Base-by-base conservation (phyloP, 257 asterid species). In the Solanum stenotomum region DNA sequence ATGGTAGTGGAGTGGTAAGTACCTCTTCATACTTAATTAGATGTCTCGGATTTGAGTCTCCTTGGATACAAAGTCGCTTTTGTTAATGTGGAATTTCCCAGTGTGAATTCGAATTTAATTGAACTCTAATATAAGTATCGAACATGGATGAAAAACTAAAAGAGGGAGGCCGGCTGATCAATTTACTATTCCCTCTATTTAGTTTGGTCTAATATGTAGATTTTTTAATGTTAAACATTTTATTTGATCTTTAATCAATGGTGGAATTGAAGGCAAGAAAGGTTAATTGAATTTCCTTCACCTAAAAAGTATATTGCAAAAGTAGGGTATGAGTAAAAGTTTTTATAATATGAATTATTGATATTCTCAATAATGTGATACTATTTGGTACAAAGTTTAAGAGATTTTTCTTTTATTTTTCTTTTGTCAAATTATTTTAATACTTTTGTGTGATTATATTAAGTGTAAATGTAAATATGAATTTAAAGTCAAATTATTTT, bases 141-240 rank as follows among this genome's bases (percentile, higher is more conserved):
- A 1, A 52, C 4, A 5, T 2, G 0, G 4, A 49, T 49, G 20
- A 16, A 16, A 49, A 16, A 49, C 2, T 0, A 16, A 52, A 52
- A 5, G 1, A 52, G 9, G 23, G 63, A 16, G 23, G 23, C n/a
- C n/a, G n/a, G n/a, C 46, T 78, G 84, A 34, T 78, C 29, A 40
- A 77, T 77, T 77, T 40, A n/a, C 61, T n/a, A 78, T 40, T 78
- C 14, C 49, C 35, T 77, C 33, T 77, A n/a, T 77, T 38, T 38
- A 12, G 23, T 38, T n/a, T 38, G 59, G 59, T 76, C 42, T 8
- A 72, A n/a, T 18, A 33, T 72, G 0, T 8, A 8, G 10, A 33
- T 20, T 22, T 76, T n/a, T 22, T 9, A 59, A 59, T 10, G 12
- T 37, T 40, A 11, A 12, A 77, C 2, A 6, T n/a, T 11, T 76